phyloP scores from a whole-genome alignment of 306 rosid genomes.

The Corylus heterophylla region DNA sequence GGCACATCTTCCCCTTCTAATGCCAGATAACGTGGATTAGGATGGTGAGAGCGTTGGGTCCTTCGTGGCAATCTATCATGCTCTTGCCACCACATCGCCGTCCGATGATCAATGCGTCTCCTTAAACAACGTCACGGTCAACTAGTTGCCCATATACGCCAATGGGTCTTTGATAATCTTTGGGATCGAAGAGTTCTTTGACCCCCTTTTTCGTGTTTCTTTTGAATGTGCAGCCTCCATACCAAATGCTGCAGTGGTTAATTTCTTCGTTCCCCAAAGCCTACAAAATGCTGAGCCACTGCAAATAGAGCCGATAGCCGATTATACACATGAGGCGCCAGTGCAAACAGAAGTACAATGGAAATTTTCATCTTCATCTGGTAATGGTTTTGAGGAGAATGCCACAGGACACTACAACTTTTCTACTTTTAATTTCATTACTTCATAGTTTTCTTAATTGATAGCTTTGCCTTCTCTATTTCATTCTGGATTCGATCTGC shows the following conservation, averaged over 20 bases:
- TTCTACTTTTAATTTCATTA: constrained; percentile 25
- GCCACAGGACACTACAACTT: constrained; percentile 33
- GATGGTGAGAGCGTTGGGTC: too few relatives aligned
- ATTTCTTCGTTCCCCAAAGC: constrained; percentile 21
- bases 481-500: too few relatives aligned
- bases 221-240: constrained; percentile 11
- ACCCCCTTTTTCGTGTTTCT: constrained; percentile 38
- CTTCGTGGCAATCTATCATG: background rate
- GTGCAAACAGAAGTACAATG: background rate
- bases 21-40: too few relatives aligned
- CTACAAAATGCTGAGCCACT: constrained; percentile 11
- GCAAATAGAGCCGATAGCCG: background rate
- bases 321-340: background rate
- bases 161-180: constrained; percentile 49
- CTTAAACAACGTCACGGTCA: constrained; percentile 52
- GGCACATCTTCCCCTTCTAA: too few relatives aligned
- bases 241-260: background rate
- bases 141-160: constrained; percentile 37
- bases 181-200: constrained; percentile 36
- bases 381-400: background rate
- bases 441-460: too few relatives aligned
- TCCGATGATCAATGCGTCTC: constrained; percentile 23
- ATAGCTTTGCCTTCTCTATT: too few relatives aligned
- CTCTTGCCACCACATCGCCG: constrained; percentile 36
- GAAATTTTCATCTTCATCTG: constrained; percentile 2